Conservation (phyloP, 208 protist species). For the Trypanosoma grayi region DNA sequence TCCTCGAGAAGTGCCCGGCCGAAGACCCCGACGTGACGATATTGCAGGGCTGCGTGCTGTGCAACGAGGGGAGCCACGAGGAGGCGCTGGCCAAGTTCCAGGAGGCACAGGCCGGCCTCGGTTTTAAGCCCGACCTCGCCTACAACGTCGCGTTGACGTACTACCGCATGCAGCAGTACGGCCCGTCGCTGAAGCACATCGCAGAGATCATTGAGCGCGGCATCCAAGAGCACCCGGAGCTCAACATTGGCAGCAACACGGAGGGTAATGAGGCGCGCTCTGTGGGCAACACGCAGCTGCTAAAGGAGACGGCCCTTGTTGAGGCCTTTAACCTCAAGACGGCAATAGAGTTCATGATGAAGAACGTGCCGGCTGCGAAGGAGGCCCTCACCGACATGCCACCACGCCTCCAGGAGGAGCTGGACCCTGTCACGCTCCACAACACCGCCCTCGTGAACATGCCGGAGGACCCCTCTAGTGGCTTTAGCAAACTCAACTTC, state of each 20-base stretch:
- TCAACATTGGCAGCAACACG: slow-evolving; percentile 91
- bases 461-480: slow-evolving; percentile 91
- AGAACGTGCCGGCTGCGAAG: slow-evolving; percentile 88
- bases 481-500: slow-evolving; percentile 97
- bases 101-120: slow-evolving; percentile 89
- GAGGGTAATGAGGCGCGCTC: slow-evolving; percentile 92
- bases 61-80: slow-evolving; percentile 91
- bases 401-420: slow-evolving; percentile 93
- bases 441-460: slow-evolving; percentile 98
- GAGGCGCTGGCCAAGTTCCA: slow-evolving; percentile 92
- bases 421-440: slow-evolving; percentile 97
- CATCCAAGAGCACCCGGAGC: slow-evolving; percentile 94
- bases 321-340: slow-evolving; percentile 98
- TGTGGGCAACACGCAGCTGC: slow-evolving; percentile 94
- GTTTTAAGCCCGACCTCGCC: slow-evolving; percentile 89
- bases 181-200: slow-evolving; percentile 91
- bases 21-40: slow-evolving; percentile 89
- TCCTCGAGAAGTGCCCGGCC: slow-evolving; percentile 77
- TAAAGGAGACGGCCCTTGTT: slow-evolving; percentile 95
- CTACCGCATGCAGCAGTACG: slow-evolving; percentile 95
- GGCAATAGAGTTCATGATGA: slow-evolving; percentile 95
- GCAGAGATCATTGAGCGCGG: slow-evolving; percentile 96
- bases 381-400: slow-evolving; percentile 97
- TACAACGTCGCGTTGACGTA: slow-evolving; percentile 97
- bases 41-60: slow-evolving; percentile 89